Conservation (phyloP, 202 grass and related monocot genomes). For the Brachypodium distachyon region DNA sequence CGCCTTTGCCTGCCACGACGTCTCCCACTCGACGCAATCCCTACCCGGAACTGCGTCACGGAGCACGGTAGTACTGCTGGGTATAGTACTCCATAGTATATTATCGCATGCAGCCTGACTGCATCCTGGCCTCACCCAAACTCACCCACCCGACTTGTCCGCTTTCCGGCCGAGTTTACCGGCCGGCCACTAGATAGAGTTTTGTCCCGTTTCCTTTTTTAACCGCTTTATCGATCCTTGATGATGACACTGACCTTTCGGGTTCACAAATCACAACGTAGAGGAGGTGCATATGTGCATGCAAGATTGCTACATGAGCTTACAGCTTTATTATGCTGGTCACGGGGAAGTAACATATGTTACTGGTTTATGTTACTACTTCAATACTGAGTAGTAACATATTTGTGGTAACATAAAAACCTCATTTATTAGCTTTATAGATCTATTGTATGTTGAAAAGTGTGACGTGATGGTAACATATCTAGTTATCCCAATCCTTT, state of each 20-base stretch:
- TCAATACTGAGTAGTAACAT: too few species aligned
- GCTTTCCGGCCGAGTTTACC: background rate
- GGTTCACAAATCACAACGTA: background rate
- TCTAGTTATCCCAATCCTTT: too few species aligned
- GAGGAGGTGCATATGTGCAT: background rate
- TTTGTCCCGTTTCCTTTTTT: background rate
- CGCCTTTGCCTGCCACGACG: background rate
- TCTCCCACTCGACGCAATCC: too few species aligned
- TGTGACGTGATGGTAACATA: too few species aligned
- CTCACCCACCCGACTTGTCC: too few species aligned
- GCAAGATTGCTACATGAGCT: background rate
- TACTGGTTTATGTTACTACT: too few species aligned
- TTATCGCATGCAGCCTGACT: background rate
- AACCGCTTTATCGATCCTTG: background rate
- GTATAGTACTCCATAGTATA: too few species aligned
- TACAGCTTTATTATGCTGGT: background rate
- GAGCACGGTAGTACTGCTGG: background rate
- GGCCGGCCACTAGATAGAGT: background rate
- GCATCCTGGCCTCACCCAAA: background rate
- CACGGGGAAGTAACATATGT: too few species aligned
- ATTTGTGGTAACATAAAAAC: too few species aligned
- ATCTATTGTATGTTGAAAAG: too few species aligned
- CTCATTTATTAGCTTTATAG: too few species aligned
- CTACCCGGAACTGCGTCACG: background rate
- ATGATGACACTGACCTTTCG: background rate